These are phyloP conservation scores for Xylaria curta DNA, from an alignment of 495 filamentous ascomycete species.

Conservation along the genomic window DNA sequence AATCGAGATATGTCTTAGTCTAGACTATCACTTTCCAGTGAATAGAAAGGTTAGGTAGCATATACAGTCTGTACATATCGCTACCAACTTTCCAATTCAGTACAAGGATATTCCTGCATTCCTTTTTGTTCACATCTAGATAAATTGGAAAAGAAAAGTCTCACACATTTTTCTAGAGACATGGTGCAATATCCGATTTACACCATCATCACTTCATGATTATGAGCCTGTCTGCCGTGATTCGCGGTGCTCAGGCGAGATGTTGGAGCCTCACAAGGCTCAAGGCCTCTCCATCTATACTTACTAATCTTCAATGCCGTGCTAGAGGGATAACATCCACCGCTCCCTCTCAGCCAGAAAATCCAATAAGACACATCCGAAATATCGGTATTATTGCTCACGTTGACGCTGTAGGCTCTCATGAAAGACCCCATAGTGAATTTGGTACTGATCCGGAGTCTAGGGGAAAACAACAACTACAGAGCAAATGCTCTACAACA, in stretches of 20 bases:
- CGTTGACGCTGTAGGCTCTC: conserved; percentile 82
- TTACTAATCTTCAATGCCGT: conserved; percentile 16
- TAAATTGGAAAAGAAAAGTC: not conserved
- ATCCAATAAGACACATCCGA: conserved; percentile 62
- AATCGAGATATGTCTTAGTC: too few relatives aligned
- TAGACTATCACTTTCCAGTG: too few relatives aligned
- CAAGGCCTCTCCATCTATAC: conserved; percentile 19
- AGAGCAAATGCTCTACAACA: conserved; percentile 99
- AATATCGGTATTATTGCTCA: conserved; percentile 99
- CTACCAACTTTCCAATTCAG: not conserved
- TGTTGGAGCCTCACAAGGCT: conserved; percentile 30
- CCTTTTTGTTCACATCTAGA: not conserved
- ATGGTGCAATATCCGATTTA: conserved; percentile 3
- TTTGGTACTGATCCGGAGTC: not conserved
- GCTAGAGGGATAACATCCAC: conserved; percentile 26
- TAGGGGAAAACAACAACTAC: conserved; percentile 99
- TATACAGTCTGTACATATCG: not conserved
- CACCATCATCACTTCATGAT: conserved; percentile 23
- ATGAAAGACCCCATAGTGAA: not conserved
- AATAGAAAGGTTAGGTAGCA: too few relatives aligned
- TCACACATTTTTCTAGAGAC: not conserved
- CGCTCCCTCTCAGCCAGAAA: conserved; percentile 35
- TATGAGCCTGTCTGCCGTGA: conserved; percentile 38
- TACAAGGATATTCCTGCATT: not conserved
- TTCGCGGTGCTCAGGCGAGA: conserved; percentile 36